A percentile compares a stretch with the other conserved stretches of the same genome.
These are phyloP conservation scores for Vickermania spadyakhi DNA, from an alignment of 208 protist species.

Conservation along the genomic window DNA sequence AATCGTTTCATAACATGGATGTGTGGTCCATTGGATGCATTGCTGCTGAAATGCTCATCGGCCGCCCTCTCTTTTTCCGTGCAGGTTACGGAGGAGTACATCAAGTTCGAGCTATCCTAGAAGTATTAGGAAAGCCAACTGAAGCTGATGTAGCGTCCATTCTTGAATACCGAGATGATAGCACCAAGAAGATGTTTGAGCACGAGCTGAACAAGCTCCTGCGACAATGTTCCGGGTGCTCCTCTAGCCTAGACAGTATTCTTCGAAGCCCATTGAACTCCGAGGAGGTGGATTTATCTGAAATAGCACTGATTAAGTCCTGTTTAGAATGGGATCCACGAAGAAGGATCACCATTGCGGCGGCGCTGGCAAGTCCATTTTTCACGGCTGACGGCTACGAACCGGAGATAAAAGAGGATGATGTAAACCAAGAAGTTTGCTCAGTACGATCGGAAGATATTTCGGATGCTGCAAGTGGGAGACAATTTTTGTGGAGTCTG, in stretches of 20 bases:
- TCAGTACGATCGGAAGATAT: conserved; percentile 56
- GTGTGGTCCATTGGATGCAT: conserved; percentile 91
- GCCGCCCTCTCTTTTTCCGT: conserved; percentile 75
- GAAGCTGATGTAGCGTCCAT: conserved; percentile 68
- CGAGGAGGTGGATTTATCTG: conserved; percentile 62
- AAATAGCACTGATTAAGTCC: conserved; percentile 50
- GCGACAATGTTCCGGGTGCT: conserved; percentile 4
- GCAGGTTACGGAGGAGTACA: conserved; percentile 82
- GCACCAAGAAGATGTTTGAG: conserved; percentile 31
- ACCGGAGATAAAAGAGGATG: conserved; percentile 46
- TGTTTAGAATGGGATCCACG: conserved; percentile 68
- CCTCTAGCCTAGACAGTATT: conserved; percentile 17
- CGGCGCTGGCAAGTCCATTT: conserved; percentile 67
- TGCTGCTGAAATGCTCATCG: conserved; percentile 83
- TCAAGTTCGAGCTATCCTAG: conserved; percentile 91
- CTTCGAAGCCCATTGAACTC: conserved; percentile 36
- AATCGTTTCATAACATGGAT: conserved; percentile 68
- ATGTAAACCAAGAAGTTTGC: conserved; percentile 34
- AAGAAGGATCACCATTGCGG: conserved; percentile 50
- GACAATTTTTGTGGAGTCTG: conserved; percentile 68
- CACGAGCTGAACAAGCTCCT: conserved; percentile 17
- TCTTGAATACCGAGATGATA: conserved; percentile 37
- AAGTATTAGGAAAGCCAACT: conserved; percentile 68
- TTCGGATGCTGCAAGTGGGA: conserved; percentile 39
- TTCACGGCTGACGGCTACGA: conserved; percentile 71